phyloP scores from a whole-genome alignment of 2,329 filamentous ascomycete species.

The Keithomyces neogunnii region DNA sequence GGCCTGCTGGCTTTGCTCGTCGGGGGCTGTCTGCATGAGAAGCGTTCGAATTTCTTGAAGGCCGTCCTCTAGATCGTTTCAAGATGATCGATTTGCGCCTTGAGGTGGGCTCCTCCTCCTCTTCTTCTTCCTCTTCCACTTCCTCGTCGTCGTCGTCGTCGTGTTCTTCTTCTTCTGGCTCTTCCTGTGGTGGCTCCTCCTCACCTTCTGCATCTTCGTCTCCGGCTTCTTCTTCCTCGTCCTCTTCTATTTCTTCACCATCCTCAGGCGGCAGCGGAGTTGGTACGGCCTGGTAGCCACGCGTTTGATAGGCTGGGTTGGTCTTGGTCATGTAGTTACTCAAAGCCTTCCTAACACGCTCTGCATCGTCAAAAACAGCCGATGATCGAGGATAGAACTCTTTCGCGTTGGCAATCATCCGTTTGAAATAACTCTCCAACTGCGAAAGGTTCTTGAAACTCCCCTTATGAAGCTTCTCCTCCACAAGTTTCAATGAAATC shows the following conservation, averaged over 20 bases:
- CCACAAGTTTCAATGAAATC: conserved; percentile 68
- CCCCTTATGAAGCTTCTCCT: conserved; percentile 61
- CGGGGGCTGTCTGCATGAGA: conserved; percentile 24
- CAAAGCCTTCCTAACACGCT: conserved; percentile 75
- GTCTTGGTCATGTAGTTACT: conserved; percentile 82
- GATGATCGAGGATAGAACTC: conserved; percentile 70
- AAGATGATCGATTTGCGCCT: conserved; percentile 30
- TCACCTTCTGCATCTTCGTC: conserved; percentile 20
- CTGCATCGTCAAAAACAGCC: conserved; percentile 71
- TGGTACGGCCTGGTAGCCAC: conserved; percentile 60
- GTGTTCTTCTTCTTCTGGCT: conserved; percentile 21
- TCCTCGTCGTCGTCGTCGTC: conserved; percentile 23
- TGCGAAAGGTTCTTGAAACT: conserved; percentile 64
- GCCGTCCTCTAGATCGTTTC: conserved; percentile 27
- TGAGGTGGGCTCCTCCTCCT: conserved; percentile 21
- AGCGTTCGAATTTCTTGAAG: conserved; percentile 21
- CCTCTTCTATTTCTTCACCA: conserved; percentile 20
- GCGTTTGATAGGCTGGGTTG: conserved; percentile 71
- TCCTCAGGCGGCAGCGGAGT: conserved; percentile 55
- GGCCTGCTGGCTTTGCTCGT: conserved; percentile 28
- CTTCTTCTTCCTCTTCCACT: conserved; percentile 17
- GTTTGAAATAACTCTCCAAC: conserved; percentile 78
- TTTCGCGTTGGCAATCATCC: conserved; percentile 82
- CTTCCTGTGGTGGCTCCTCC: conserved; percentile 24
- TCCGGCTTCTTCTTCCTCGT: conserved; percentile 19